A percentile compares a stretch with the other conserved stretches of the same genome.
Conservation (phyloP, 495 filamentous ascomycete species). For the Zalerion maritima region DNA sequence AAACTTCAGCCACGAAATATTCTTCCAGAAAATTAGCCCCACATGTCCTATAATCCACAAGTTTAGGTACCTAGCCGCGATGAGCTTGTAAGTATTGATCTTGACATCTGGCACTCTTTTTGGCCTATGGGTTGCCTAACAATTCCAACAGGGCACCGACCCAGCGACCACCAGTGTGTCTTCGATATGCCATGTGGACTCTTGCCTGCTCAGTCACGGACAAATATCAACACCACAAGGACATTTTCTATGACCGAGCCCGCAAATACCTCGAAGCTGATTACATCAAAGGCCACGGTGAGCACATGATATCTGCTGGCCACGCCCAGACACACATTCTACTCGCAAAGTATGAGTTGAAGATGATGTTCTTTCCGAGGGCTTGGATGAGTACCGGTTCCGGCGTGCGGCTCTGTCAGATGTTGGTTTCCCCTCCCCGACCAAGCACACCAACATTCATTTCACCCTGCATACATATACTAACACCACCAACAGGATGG, state of each 20-base stretch:
- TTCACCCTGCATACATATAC: not conserved
- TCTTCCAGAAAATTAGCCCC: slow-evolving; percentile 81
- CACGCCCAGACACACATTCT: slow-evolving; percentile 75
- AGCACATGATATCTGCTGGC: slow-evolving; percentile 65
- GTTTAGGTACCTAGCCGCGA: slow-evolving; percentile 65
- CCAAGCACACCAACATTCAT: not conserved
- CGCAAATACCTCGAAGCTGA: slow-evolving; percentile 82
- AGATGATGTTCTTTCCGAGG: slow-evolving; percentile 92
- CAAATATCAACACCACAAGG: slow-evolving; percentile 60
- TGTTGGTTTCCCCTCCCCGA: slow-evolving; percentile 30
- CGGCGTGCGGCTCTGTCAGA: slow-evolving; percentile 60
- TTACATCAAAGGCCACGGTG: slow-evolving; percentile 87
- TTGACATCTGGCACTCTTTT: slow-evolving; percentile 1
- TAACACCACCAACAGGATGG: slow-evolving; percentile 39
- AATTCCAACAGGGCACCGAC: slow-evolving; percentile 42
- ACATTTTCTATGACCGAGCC: slow-evolving; percentile 74
- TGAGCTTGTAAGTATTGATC: slow-evolving; percentile 47
- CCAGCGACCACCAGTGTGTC: slow-evolving; percentile 71
- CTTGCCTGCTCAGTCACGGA: slow-evolving; percentile 70
- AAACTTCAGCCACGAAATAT: slow-evolving; percentile 55
- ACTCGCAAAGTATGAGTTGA: slow-evolving; percentile 78
- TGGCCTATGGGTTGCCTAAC: slow-evolving; percentile 7
- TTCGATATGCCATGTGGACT: slow-evolving; percentile 92
- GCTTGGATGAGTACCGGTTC: slow-evolving; percentile 89
- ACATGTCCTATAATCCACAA: slow-evolving; percentile 80